Evolutionary conservation across 257 asterid species (phyloP).

Genomic region (Solanum piurae): DNA sequence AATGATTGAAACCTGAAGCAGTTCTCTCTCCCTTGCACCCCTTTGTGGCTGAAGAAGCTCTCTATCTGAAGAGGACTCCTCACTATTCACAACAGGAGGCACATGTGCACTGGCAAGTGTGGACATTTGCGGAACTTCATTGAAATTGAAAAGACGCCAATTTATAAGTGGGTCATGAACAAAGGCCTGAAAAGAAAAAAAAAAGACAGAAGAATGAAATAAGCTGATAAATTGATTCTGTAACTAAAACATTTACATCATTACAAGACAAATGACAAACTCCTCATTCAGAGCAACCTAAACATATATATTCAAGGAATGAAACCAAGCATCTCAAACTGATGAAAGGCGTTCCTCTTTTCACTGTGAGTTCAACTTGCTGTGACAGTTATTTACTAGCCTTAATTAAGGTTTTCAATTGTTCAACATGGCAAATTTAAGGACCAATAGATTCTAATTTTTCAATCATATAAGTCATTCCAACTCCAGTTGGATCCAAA

Average conservation of each 20-base stretch:
- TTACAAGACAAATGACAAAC: background rate
- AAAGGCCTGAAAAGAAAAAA: conserved; percentile 58
- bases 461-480: background rate
- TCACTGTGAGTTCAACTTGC: background rate
- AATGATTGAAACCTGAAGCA: conserved; percentile 58
- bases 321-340: background rate
- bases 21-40: conserved; percentile 84
- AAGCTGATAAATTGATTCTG: background rate
- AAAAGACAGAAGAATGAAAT: background rate
- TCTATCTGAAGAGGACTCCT: conserved; percentile 47
- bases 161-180: conserved; percentile 98
- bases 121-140: conserved; percentile 91
- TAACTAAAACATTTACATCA: background rate
- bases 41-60: conserved; percentile 84
- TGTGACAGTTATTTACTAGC: background rate
- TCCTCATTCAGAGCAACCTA: background rate
- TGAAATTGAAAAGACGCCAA: conserved; percentile 98
- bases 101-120: conserved; percentile 47
- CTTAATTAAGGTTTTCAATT: background rate
- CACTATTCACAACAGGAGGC: conserved; percentile 54
- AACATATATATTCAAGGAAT: background rate
- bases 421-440: background rate
- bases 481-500: background rate
- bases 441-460: background rate
- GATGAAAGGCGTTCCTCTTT: background rate